These are phyloP conservation scores for Lantana camara DNA, from an alignment of 257 asterid species.

Conservation along the genomic window DNA sequence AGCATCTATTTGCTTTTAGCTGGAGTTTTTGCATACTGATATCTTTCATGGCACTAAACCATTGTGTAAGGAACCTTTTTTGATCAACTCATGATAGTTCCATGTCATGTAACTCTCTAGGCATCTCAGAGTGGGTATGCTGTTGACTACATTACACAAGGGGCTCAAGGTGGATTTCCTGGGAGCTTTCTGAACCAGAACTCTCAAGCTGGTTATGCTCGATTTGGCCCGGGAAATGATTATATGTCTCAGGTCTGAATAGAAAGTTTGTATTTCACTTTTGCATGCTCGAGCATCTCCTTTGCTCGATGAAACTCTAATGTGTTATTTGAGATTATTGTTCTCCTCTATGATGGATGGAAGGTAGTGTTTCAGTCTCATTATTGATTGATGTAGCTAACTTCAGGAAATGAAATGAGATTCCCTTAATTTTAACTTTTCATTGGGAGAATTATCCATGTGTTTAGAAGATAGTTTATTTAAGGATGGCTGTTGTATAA, in stretches of 20 bases:
- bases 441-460: too few relatives aligned
- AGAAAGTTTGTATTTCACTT: constrained; percentile 12
- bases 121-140: constrained; percentile 93
- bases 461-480: too few relatives aligned
- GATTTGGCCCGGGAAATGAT: constrained; percentile 85
- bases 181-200: constrained; percentile 84
- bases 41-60: background rate
- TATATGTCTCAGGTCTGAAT: constrained; percentile 94
- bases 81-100: constrained; percentile 13
- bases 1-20: background rate
- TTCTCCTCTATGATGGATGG: background rate
- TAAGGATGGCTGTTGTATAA: too few relatives aligned
- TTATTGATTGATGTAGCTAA: too few relatives aligned
- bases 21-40: constrained; percentile 3
- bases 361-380: background rate
- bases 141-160: constrained; percentile 78
- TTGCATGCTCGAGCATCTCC: background rate
- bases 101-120: constrained; percentile 38
- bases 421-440: too few relatives aligned
- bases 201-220: constrained; percentile 91
- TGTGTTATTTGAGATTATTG: background rate
- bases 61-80: constrained; percentile 7
- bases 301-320: background rate
- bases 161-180: constrained; percentile 89
- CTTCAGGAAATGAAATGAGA: too few relatives aligned